A percentile compares a stretch with the other conserved stretches of the same genome.
These are phyloP conservation scores for Lomentospora prolificans DNA, from an alignment of 2,329 filamentous ascomycete species.

Conservation along the genomic window DNA sequence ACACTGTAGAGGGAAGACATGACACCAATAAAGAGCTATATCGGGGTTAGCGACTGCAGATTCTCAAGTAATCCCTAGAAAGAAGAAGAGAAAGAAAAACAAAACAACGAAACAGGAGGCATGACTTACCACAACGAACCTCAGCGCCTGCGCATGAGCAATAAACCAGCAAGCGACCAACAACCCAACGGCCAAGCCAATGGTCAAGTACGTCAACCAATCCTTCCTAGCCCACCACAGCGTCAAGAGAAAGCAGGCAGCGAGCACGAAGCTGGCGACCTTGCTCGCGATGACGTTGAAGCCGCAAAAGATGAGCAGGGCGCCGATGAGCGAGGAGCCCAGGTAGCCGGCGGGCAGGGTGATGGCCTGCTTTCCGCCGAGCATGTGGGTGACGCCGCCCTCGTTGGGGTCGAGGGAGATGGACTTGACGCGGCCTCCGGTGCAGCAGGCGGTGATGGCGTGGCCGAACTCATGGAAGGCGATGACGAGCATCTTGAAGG, in stretches of 20 bases:
- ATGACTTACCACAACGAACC: constrained; percentile 55
- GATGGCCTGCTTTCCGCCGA: constrained; percentile 58
- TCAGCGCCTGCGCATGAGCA: constrained; percentile 60
- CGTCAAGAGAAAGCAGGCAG: constrained; percentile 66
- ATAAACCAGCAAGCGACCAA: constrained; percentile 74
- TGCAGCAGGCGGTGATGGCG: constrained; percentile 61
- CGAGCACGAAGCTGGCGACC: constrained; percentile 63
- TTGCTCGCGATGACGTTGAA: constrained; percentile 77
- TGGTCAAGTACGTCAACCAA: constrained; percentile 65
- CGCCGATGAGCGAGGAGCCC: constrained; percentile 67
- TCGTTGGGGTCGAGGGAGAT: constrained; percentile 51
- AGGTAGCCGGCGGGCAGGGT: constrained; percentile 72
- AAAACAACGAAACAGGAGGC: not conserved
- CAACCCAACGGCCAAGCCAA: constrained; percentile 60
- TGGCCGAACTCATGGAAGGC: constrained; percentile 76
- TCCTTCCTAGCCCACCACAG: constrained; percentile 74
- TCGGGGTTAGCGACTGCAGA: not conserved
- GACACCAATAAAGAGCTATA: constrained; percentile 65
- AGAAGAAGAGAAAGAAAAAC: too few species aligned
- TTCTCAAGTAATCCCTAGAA: not conserved
- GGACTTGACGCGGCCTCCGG: constrained; percentile 63
- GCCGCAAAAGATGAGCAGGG: constrained; percentile 67
- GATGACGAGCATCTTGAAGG: constrained; percentile 82
- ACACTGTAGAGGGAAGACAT: constrained; percentile 74
- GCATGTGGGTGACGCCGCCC: constrained; percentile 70